Conservation (phyloP, 257 asterid genomes). For the Scutellaria baicalensis region DNA sequence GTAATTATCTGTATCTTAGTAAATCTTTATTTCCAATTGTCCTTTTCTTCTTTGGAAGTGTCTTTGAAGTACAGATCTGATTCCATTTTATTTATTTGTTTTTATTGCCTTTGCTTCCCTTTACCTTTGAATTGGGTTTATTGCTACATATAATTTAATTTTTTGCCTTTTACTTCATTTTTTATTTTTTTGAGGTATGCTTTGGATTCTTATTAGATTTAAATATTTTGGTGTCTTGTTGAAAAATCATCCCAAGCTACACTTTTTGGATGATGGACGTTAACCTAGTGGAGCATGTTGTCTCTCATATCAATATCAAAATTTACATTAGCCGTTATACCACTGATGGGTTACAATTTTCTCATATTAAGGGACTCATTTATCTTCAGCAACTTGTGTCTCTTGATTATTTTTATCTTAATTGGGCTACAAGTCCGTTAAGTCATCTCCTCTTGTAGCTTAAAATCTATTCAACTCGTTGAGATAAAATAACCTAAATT, state of each 20-base stretch:
- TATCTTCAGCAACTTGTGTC: neutral
- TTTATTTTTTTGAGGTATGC: neutral
- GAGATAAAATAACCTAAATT: neutral
- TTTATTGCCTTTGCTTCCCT: neutral
- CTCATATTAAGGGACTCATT: neutral
- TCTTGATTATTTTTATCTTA: neutral
- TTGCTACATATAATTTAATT: neutral
- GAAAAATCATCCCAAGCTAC: neutral
- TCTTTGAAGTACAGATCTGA: neutral
- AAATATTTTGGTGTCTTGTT: neutral
- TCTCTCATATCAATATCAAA: neutral
- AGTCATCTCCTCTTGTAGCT: neutral
- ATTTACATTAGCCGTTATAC: neutral
- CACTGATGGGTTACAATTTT: neutral
- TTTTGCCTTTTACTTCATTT: too few relatives aligned
- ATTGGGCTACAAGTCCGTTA: neutral
- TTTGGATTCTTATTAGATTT: neutral
- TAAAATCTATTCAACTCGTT: neutral
- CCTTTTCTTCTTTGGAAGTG: neutral
- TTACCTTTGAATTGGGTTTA: neutral
- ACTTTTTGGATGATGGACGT: neutral
- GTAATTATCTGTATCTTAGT: slow-evolving; percentile 26
- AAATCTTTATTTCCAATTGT: neutral
- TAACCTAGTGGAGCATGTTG: neutral
- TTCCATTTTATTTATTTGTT: neutral